Percentiles rank a stretch among this genome's conserved stretches.
phyloP scores from a whole-genome alignment of 805 yeast genomes.

The Cephaloascus fragrans region DNA sequence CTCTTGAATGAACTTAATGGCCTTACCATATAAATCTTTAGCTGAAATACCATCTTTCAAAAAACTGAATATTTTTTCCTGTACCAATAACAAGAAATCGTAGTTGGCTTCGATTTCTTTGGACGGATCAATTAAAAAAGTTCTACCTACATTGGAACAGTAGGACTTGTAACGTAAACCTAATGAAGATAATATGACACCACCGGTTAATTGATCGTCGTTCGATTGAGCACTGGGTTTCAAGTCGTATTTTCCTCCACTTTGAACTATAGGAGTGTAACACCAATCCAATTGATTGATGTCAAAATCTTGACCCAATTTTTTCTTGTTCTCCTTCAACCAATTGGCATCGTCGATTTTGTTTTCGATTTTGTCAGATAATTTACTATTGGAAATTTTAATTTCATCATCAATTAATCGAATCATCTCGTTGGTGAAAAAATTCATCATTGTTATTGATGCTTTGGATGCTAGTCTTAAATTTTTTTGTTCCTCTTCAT shows the following conservation, averaged over 20 bases:
- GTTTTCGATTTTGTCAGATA: conserved; percentile 69
- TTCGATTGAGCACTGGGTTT: conserved; percentile 76
- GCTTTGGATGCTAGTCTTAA: conserved; percentile 67
- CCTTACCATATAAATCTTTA: conserved; percentile 56
- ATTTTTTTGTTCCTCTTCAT: conserved; percentile 61
- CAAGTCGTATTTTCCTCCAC: conserved; percentile 79
- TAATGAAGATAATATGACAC: conserved; percentile 74
- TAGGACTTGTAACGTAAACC: conserved; percentile 85
- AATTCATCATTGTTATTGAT: conserved; percentile 69
- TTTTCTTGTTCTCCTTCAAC: conserved; percentile 44
- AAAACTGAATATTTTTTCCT: conserved; percentile 48
- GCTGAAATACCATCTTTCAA: conserved; percentile 63
- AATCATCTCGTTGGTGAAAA: conserved; percentile 82
- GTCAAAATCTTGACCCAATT: conserved; percentile 63
- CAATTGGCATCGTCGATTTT: conserved; percentile 75
- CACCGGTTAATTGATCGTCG: conserved; percentile 54
- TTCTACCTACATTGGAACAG: conserved; percentile 80
- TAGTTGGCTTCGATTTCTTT: conserved; percentile 70
- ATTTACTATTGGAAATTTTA: conserved; percentile 59
- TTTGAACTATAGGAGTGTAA: conserved; percentile 82
- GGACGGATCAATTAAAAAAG: conserved; percentile 85
- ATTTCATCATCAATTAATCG: conserved; percentile 78
- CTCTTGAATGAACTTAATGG: conserved; percentile 46
- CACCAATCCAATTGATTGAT: conserved; percentile 83
- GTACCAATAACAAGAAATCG: conserved; percentile 63